These are phyloP conservation scores for Allium cepa DNA, from an alignment of 106 monocot genomes.

Conservation along the genomic window DNA sequence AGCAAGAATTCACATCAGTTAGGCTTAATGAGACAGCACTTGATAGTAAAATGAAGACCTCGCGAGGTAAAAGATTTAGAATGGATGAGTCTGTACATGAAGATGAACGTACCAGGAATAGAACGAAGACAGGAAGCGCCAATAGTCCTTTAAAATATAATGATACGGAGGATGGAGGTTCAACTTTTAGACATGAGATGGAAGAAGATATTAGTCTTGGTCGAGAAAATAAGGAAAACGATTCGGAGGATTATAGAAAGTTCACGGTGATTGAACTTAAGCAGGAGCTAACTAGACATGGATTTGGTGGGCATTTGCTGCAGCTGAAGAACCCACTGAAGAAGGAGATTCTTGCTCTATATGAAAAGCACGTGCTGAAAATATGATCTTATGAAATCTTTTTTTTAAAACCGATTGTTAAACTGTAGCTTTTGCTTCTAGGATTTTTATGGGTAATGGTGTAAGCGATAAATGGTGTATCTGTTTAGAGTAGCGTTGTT, in stretches of 20 bases:
- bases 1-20: constrained; percentile 69
- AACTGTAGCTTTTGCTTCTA: no score
- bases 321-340: constrained; percentile 80
- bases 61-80: constrained; percentile 54
- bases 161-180: constrained; percentile 71
- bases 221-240: constrained; percentile 17
- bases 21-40: constrained; percentile 74
- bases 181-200: constrained; percentile 51
- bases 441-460: no score
- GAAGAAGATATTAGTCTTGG: constrained; percentile 14
- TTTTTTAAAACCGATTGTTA: no score
- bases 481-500: no score
- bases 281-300: constrained; percentile 87
- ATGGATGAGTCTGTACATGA: constrained; percentile 77
- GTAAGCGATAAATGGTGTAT: no score
- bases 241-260: constrained; percentile 57
- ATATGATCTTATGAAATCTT: constrained; percentile 20
- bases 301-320: constrained; percentile 76
- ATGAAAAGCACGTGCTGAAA: constrained; percentile 66
- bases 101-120: constrained; percentile 21
- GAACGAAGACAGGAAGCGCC: constrained; percentile 62
- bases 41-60: constrained; percentile 56
- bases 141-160: constrained; percentile 49
- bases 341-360: constrained; percentile 71
- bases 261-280: constrained; percentile 73